Evolutionary conservation across 371 early-diverging fungal genomes (phyloP).

Genomic region (Mortierella sp.): DNA sequence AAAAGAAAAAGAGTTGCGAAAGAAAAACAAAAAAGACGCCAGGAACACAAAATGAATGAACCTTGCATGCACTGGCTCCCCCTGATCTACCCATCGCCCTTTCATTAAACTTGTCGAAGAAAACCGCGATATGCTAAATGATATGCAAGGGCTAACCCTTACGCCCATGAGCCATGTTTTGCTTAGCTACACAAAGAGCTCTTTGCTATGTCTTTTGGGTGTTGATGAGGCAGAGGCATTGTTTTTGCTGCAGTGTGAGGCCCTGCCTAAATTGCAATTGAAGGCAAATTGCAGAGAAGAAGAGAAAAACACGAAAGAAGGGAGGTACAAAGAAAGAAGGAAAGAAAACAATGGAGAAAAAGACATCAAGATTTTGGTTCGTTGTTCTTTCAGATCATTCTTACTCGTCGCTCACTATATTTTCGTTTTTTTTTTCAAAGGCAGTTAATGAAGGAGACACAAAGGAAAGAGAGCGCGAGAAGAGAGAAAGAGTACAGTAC

Average conservation of each 20-base stretch:
- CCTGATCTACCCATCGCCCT: background rate
- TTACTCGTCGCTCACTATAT: background rate
- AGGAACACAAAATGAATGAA: background rate
- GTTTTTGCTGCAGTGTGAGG: background rate
- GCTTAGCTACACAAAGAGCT: background rate
- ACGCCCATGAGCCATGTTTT: background rate
- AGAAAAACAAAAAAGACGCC: background rate
- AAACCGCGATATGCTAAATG: background rate
- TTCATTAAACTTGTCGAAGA: background rate
- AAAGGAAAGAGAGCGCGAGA: background rate
- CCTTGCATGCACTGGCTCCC: background rate
- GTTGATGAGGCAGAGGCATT: background rate
- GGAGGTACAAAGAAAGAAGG: background rate
- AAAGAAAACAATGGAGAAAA: background rate
- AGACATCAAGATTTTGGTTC: background rate
- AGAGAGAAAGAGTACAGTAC: background rate
- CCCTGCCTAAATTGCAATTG: slow-evolving; percentile 7
- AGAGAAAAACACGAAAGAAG: background rate
- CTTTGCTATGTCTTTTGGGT: background rate
- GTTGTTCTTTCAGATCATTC: slow-evolving; percentile 13
- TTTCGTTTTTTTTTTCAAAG: background rate
- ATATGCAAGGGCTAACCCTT: background rate
- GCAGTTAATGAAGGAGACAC: background rate
- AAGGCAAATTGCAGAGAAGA: background rate
- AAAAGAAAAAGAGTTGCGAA: background rate